Evolutionary conservation across 345 rosid species (phyloP), one percentile per base, ranked within the genome.

Genomic region (Camelina sativa): DNA sequence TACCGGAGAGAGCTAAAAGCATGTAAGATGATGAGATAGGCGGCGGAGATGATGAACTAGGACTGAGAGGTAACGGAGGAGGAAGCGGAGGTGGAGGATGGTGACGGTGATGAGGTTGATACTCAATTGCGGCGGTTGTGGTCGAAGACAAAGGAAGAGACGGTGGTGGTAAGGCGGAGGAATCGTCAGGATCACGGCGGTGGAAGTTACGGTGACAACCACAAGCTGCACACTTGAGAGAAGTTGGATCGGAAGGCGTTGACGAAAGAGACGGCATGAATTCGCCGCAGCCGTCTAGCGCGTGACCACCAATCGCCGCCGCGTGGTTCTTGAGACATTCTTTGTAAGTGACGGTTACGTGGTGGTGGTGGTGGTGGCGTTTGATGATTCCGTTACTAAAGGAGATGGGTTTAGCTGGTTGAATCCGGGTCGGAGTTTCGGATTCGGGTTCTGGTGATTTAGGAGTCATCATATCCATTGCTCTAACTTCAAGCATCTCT

Each of bases 121-220:
- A 87, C 78, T 87, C 91, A 56, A 86, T 82, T 2, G 84, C 83
- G 11, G 82, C 77, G 46, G 80, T 68, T 4, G 80, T 61, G 34
- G 72, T 47, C 12, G 81, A 46, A 1, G 77, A 73, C 4, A 40
- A 58, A 34, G 37, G 72, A 44, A 65, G 65, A 22, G 50, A 34
- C 65, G 58, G 51, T 7, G 77, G 77, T 0, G 5, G 50, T 7
- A 56, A 20, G 55, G 54, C 2, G 28, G 66, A 48, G 53, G 77
- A 65, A 12, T 77, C 62, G 59, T 83, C 84, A 1, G 90, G 86
- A 20, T 85, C 90, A 0, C 90, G 90, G 77, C 89, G 92, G 83
- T 88, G 93, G 81, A 88, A 90, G 72, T 90, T 90, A 34, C 92
- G 94, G 82, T 91, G 97, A 77, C 97, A 91, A 53, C 92, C 90